Evolutionary conservation across 2,329 filamentous ascomycete genomes (phyloP).

Genomic region (Aspergillus floridensis): DNA sequence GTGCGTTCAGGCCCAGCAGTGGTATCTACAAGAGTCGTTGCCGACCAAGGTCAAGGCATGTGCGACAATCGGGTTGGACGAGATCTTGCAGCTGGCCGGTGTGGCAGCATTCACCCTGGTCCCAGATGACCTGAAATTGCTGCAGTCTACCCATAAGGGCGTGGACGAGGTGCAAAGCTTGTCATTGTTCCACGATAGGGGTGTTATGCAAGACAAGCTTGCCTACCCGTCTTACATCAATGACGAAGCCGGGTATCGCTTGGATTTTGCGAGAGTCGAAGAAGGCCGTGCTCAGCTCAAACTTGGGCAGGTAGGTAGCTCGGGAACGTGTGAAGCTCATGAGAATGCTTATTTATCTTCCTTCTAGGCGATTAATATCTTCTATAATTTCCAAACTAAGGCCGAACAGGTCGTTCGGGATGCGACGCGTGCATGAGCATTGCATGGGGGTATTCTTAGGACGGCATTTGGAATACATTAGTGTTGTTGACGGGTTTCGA

Average conservation of each 20-base stretch:
- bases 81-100: constrained; percentile 2
- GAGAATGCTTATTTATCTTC: background rate
- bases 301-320: background rate
- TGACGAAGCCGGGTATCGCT: background rate
- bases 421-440: background rate
- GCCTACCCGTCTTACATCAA: background rate
- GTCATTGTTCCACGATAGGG: background rate
- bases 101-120: background rate
- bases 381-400: background rate
- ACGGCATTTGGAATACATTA: too few species aligned
- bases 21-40: background rate
- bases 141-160: background rate
- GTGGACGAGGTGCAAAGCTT: background rate
- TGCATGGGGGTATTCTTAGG: too few species aligned
- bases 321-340: background rate
- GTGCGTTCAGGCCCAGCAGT: background rate
- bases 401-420: background rate
- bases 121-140: background rate
- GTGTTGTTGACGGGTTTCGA: too few species aligned
- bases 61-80: background rate
- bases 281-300: background rate
- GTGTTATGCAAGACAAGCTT: background rate
- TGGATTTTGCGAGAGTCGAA: background rate
- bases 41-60: constrained; percentile 1
- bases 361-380: background rate